Base-by-base conservation (phyloP, 805 yeast genomes). In the Saccharomycopsis sp. region DNA sequence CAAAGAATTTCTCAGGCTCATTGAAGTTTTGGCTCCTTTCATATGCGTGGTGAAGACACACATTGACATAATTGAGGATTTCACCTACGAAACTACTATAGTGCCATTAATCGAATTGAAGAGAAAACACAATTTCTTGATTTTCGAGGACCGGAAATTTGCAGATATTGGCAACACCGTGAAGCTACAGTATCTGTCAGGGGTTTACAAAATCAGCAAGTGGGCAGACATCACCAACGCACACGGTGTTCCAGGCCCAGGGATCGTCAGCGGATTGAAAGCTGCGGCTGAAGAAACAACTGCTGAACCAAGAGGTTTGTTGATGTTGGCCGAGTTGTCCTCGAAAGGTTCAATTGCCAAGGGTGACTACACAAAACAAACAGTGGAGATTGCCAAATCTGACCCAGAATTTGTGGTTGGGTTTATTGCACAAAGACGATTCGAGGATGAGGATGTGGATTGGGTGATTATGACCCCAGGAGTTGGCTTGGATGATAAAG, bases 81-180 rank as follows among this genome's bases (percentile, higher is more conserved):
- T 89, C 59, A 64, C 83, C 1, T 79, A 77, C 57, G 95, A 85
- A 40, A 72, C 69, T 1, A 88, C 96, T 0, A 72, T 89, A 21
- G 61, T 61, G 5, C 96, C 97, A 1, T 64, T 92, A 48, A 61
- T 80, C 45, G 75, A 57, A 40, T 66, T 92, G 23, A 75, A 96
- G 16, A 64, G 74, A 52, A 86, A 87, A 56, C 89, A 88, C 65
- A 75, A 81, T 50, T 92, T 92, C 55, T 64, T 92, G 69, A 80
- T 92, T 50, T 92, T 92, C 57, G 99, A 92, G 64, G 99, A 92
- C 63, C 73, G 99, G 50, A 92, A 92, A 64, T 92, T 92, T 62
- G 98, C 99, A 18, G 99, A 92, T 61, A 92, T 92, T 53, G 99
- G 99, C 13, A 86, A 88, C 56, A 92, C 98, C 1, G 98, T 92